Evolutionary conservation across 2,329 filamentous ascomycete genomes (phyloP).

Genomic region (Gnomoniopsis smithogilvyi): DNA sequence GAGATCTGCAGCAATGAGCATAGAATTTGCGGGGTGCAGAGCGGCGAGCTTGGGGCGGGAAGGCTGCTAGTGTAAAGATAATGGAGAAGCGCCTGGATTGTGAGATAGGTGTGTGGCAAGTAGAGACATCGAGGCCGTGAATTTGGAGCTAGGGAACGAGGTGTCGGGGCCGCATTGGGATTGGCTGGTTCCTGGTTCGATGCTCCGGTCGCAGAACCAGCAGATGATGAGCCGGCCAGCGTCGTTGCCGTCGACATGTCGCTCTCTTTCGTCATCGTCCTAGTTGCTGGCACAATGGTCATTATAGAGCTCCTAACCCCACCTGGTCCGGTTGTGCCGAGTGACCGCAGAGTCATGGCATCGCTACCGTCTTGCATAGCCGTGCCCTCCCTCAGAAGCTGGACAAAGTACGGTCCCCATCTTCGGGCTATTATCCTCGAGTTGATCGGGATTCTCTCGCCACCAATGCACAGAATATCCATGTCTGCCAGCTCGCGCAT

Average conservation of each 20-base stretch:
- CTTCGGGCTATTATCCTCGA: constrained; percentile 81
- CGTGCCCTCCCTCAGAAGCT: constrained; percentile 79
- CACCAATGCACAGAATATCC: constrained; percentile 90
- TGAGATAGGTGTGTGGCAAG: constrained; percentile 86
- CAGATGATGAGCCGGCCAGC: constrained; percentile 31
- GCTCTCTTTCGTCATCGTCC: constrained; percentile 40
- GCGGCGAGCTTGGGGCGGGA: constrained; percentile 68
- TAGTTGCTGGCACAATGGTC: constrained; percentile 62
- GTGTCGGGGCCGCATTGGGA: constrained; percentile 56
- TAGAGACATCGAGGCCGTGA: constrained; percentile 83
- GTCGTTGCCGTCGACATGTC: constrained; percentile 34
- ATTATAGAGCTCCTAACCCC: constrained; percentile 74
- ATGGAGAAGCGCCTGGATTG: constrained; percentile 84
- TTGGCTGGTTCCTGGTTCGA: constrained; percentile 29
- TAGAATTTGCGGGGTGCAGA: constrained; percentile 92
- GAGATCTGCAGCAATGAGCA: constrained; percentile 94
- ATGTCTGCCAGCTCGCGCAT: constrained; percentile 91
- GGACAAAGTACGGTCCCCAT: constrained; percentile 96
- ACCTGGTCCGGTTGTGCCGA: constrained; percentile 43
- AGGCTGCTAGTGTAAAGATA: constrained; percentile 92
- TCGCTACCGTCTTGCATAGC: constrained; percentile 71
- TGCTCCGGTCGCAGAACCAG: constrained; percentile 37
- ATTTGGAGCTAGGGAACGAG: constrained; percentile 53
- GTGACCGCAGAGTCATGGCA: constrained; percentile 68
- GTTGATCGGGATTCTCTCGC: constrained; percentile 90